These are phyloP conservation scores for Chaetomium sp. DNA, from an alignment of 2,329 filamentous ascomycete genomes.

Conservation along the genomic window DNA sequence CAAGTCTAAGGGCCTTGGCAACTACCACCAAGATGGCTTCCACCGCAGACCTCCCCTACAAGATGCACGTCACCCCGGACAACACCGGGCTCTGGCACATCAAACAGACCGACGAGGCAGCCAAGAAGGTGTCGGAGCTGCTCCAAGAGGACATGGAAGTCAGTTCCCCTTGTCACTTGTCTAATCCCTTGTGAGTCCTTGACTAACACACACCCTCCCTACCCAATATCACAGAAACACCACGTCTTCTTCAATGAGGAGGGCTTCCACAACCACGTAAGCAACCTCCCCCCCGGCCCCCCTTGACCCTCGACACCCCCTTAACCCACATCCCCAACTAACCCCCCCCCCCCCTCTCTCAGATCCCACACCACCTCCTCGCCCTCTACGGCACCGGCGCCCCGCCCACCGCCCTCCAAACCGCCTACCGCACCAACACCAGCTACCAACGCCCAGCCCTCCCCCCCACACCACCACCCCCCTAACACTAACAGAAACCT, in stretches of 20 bases:
- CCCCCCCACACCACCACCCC: slow-evolving; percentile 55
- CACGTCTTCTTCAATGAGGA: slow-evolving; percentile 78
- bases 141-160: slow-evolving; percentile 75
- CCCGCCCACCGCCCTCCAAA: slow-evolving; percentile 58
- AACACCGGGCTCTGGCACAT: slow-evolving; percentile 54
- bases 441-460: slow-evolving; percentile 64
- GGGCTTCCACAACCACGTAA: slow-evolving; percentile 81
- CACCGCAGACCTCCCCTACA: slow-evolving; percentile 51
- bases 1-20: slow-evolving; percentile 7
- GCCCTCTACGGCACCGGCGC: slow-evolving; percentile 77
- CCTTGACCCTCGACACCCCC: neutral
- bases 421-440: slow-evolving; percentile 65
- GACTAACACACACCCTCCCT: neutral
- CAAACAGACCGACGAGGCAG: slow-evolving; percentile 58
- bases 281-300: slow-evolving; percentile 9
- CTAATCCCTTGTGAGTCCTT: neutral
- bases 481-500: slow-evolving; percentile 48
- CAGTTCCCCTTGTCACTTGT: slow-evolving; percentile 14
- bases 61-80: slow-evolving; percentile 50
- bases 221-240: slow-evolving; percentile 49
- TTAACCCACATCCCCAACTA: neutral
- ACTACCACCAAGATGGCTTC: slow-evolving; percentile 20
- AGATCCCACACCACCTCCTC: slow-evolving; percentile 74
- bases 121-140: slow-evolving; percentile 64
- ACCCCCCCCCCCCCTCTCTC: neutral